A percentile compares a stretch with the other conserved stretches of the same genome.
These are phyloP conservation scores for Scheffersomyces insectosa DNA, from an alignment of 1,139 yeast species.

Conservation along the genomic window DNA sequence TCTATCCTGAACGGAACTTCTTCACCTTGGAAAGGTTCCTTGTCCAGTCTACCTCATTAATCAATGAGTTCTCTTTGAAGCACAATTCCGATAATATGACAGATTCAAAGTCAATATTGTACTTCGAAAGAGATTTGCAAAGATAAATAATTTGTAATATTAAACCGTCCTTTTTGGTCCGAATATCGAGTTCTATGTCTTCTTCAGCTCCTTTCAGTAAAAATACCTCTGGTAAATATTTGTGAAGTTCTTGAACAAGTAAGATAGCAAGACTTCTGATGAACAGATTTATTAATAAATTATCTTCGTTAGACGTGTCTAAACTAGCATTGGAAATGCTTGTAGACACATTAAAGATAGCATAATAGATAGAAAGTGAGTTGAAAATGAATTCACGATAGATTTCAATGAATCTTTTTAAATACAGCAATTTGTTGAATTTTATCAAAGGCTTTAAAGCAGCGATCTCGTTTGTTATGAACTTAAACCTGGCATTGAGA, in stretches of 20 bases:
- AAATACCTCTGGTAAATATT: constrained; percentile 27
- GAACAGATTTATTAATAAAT: constrained; percentile 32
- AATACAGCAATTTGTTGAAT: constrained; percentile 58
- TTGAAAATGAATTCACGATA: constrained; percentile 81
- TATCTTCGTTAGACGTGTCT: constrained; percentile 20
- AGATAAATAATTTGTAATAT: constrained; percentile 75
- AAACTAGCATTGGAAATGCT: constrained; percentile 8
- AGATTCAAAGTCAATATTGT: constrained; percentile 65
- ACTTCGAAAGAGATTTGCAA: constrained; percentile 70
- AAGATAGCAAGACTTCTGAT: constrained; percentile 31
- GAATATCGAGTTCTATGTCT: constrained; percentile 36
- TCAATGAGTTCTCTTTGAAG: constrained; percentile 13
- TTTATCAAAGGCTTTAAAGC: constrained; percentile 55
- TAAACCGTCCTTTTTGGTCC: constrained; percentile 57
- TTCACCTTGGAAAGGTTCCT: constrained; percentile 38
- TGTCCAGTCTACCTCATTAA: constrained; percentile 38
- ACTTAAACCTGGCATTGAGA: constrained; percentile 58
- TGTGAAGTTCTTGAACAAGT: constrained; percentile 27
- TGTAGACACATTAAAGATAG: constrained; percentile 50
- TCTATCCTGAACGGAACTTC: constrained; percentile 19
- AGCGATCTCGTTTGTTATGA: constrained; percentile 58
- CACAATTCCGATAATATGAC: constrained; percentile 43
- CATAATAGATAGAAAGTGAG: constrained; percentile 64
- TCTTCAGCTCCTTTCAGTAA: constrained; percentile 15
- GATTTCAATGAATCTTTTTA: constrained; percentile 79